These are phyloP conservation scores for Cymodocea nodosa DNA, from an alignment of 116 monocot species.

Conservation along the genomic window DNA sequence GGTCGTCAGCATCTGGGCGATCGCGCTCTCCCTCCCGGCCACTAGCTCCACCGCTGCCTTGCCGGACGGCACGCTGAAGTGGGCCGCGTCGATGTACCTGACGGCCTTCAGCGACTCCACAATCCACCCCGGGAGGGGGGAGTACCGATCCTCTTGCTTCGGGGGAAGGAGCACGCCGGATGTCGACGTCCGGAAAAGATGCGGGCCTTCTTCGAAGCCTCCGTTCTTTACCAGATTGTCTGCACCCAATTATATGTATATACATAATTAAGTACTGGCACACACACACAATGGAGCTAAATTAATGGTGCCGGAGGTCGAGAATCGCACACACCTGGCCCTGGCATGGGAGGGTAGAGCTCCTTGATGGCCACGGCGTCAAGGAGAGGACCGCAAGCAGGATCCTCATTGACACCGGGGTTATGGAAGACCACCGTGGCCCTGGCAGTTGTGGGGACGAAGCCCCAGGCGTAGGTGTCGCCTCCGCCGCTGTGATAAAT, in stretches of 20 bases:
- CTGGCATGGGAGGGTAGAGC: conserved; percentile 48
- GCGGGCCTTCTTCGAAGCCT: conserved; percentile 82
- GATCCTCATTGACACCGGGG: conserved; percentile 67
- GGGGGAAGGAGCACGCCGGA: conserved; percentile 83
- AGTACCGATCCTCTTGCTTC: conserved; percentile 50
- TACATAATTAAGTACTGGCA: too few relatives aligned
- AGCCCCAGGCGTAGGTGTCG: conserved; percentile 84
- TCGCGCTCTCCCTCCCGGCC: conserved; percentile 75
- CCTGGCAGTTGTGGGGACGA: conserved; percentile 10
- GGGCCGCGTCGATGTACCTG: conserved; percentile 53
- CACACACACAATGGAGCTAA: too few relatives aligned
- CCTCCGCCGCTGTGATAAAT: conserved; percentile 55
- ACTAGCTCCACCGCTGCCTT: conserved; percentile 70
- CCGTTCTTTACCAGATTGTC: conserved; percentile 87
- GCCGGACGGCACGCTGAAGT: conserved; percentile 55
- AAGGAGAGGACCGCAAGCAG: conserved; percentile 83
- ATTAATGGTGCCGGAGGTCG: too few relatives aligned
- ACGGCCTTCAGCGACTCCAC: conserved; percentile 92
- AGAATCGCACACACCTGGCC: conserved; percentile 29
- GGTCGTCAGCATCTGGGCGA: conserved; percentile 78
- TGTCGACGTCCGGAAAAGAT: conserved; percentile 49
- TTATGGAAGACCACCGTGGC: conserved; percentile 59
- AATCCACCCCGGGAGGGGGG: conserved; percentile 91
- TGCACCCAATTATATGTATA: conserved; percentile 13
- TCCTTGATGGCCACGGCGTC: conserved; percentile 90